phyloP scores from a whole-genome alignment of 2,329 filamentous ascomycete genomes.

The Coniosporium tulheliwenetii region DNA sequence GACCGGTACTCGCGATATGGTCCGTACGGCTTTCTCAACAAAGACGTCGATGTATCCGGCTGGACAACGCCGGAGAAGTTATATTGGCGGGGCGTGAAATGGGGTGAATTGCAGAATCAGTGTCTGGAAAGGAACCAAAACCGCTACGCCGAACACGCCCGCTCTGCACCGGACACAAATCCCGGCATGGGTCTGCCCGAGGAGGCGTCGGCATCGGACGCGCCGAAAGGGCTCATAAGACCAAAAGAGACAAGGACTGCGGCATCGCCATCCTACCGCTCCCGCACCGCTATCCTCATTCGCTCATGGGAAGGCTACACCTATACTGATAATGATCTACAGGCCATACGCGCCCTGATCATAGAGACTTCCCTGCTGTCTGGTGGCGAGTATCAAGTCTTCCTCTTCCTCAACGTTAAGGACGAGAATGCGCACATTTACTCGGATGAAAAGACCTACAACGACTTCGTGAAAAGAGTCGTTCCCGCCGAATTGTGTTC shows the following conservation, averaged over 20 bases:
- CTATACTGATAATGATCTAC: slow-evolving; percentile 30
- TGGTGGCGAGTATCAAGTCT: slow-evolving; percentile 32
- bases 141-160: slow-evolving; percentile 35
- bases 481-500: slow-evolving; percentile 55
- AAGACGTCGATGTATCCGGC: slow-evolving; percentile 18
- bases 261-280: slow-evolving; percentile 13
- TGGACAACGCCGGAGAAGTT: slow-evolving; percentile 22
- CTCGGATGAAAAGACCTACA: slow-evolving; percentile 42
- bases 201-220: too few species aligned
- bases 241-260: slow-evolving; percentile 3
- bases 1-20: slow-evolving; percentile 38
- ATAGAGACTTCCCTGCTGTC: slow-evolving; percentile 28
- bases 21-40: slow-evolving; percentile 41
- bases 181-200: not conserved
- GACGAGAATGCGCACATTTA: slow-evolving; percentile 43
- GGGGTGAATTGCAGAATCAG: slow-evolving; percentile 53
- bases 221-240: too few species aligned
- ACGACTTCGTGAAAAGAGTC: slow-evolving; percentile 41
- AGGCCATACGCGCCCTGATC: slow-evolving; percentile 28
- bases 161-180: slow-evolving; percentile 13
- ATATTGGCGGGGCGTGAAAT: slow-evolving; percentile 50
- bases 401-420: slow-evolving; percentile 32
- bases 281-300: slow-evolving; percentile 29
- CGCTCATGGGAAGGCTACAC: slow-evolving; percentile 30
- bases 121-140: slow-evolving; percentile 52